Evolutionary conservation across 2,329 filamentous ascomycete genomes (phyloP), one percentile per base, ranked within the genome.

Genomic region (Coniochaeta prunicola): DNA sequence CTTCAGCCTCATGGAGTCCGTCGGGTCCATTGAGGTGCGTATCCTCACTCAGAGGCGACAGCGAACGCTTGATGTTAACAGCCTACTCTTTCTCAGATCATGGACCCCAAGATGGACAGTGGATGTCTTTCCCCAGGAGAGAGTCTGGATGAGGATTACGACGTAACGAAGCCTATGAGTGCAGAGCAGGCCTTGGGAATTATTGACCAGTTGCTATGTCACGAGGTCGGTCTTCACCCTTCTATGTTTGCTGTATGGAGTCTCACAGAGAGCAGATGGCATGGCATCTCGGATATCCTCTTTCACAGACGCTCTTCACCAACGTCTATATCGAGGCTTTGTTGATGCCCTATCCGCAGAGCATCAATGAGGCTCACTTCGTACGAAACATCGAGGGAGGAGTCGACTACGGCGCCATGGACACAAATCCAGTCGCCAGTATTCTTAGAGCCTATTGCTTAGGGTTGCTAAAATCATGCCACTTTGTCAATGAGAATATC

Each of bases 91-190:
- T 19, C 21, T 28, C 67, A 99, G 94, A 96, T 99, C 66, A 97
- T 97, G 91, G 94, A 99, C 69, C 87, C 90, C 1, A 99, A 97
- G 75, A 99, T 99, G 94, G 94, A 99, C 73, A 97, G 91, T 69
- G 94, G 94, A 30, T 92, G 88, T 64, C 78, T 96, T 7, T 81
- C 85, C 21, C 84, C 88, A 8, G 89, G 87, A 31, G 91, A 96
- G 68, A 85, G 86, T n/a, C 82, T 93, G 34, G 90, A 96, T 60
- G 88, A 93, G 63, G 82, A 89, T 56, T 96, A 93, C 72, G 88
- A 96, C 68, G 84, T 92, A 42, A 77, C 83, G 48, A 78, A 80
- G 53, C 77, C 82, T 7, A 76, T 96, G 42, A 77, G 87, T 15
- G 89, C 91, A 0, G 85, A 89, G 65, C 88, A 99, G 72, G 84